Conservation (phyloP, 352 stramenopile species). For the Phytophthora fragariaefolia region DNA sequence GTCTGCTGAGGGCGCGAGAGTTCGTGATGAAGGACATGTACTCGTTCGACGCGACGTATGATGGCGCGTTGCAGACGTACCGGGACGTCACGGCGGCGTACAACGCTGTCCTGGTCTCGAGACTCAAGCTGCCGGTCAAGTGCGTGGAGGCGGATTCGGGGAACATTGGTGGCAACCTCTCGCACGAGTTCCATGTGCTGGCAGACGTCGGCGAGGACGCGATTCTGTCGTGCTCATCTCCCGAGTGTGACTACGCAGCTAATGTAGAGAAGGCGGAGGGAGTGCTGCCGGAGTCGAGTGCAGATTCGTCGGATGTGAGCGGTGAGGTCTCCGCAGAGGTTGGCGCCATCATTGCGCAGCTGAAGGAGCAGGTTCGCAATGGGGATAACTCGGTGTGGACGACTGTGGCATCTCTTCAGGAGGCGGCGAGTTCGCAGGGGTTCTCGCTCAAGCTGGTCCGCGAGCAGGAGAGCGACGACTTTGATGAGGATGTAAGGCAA, state of each 20-base stretch:
- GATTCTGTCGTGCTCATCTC: slow-evolving; percentile 70
- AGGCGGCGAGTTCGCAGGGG: slow-evolving; percentile 14
- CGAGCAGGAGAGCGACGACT: slow-evolving; percentile 32
- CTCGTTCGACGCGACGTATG: slow-evolving; percentile 81
- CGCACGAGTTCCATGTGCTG: slow-evolving; percentile 91
- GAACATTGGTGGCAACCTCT: slow-evolving; percentile 89
- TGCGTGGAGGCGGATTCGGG: slow-evolving; percentile 88
- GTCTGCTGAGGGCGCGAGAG: slow-evolving; percentile 80
- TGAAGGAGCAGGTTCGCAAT: slow-evolving; percentile 21
- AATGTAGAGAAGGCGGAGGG: slow-evolving; percentile 89
- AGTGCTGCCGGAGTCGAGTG: slow-evolving; percentile 27
- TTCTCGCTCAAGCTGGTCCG: slow-evolving; percentile 50
- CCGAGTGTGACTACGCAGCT: slow-evolving; percentile 76
- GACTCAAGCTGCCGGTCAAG: slow-evolving; percentile 72
- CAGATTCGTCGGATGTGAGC: background rate
- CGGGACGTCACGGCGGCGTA: slow-evolving; percentile 83
- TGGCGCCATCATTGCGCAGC: slow-evolving; percentile 28
- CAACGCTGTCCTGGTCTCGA: slow-evolving; percentile 70
- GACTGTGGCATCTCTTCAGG: slow-evolving; percentile 40
- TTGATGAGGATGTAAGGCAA: slow-evolving; percentile 16
- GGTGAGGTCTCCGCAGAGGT: slow-evolving; percentile 20
- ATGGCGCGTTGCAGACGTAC: slow-evolving; percentile 72
- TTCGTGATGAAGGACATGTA: slow-evolving; percentile 95
- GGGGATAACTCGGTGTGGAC: slow-evolving; percentile 38
- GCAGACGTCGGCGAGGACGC: slow-evolving; percentile 85